Evolutionary conservation across 257 asterid species (phyloP), one percentile per base, ranked within the genome.

Genomic region (Solanum pinnatisectum): DNA sequence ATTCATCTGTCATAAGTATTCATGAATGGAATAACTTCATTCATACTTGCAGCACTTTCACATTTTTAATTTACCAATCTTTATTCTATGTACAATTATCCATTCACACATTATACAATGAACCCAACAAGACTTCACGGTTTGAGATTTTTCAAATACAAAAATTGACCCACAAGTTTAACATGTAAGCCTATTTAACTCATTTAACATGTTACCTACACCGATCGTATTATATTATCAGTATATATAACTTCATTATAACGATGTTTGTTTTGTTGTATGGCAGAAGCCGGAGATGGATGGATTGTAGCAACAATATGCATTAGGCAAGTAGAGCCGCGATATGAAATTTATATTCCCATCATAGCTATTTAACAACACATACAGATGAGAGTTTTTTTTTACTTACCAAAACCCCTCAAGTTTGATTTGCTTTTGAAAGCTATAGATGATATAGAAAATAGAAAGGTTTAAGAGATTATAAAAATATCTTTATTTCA

Each of bases 281-380:
- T 46, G 70, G 22, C 88, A 96, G 98, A 94, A 94, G 99, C 93
- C 93, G 8, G 84, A 76, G 82, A 93, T 96, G 99, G 87, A 93
- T 87, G 98, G 98, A 22, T 89, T 44, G 98, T 93, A 60, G 95
- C 98, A 63, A 93, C 98, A 0, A 82, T 84, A 78, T 87, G 91
- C 65, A 94, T 95, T 39, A 90, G 98, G 89, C 93, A 93, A 87
- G 92, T 65, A 20, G 98, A 94, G 93, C 70, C 77, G 65, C 33
- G 73, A 0, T 82, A 56, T 39, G 95, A 92, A 4, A 84, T 93
- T 70, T 95, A 77, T 33, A 93, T 91, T 1, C 93, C 92, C 12
- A 94, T 96, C 65, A 52, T 94, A 18, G 98, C 98, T 22, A 30
- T 30, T 84, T 95, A 36, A 93, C 96, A 23, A 96, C 96, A 1